Evolutionary conservation across 2,329 filamentous ascomycete species (phyloP), one percentile per base, ranked within the genome.

Genomic region (Falciphora oryzae): DNA sequence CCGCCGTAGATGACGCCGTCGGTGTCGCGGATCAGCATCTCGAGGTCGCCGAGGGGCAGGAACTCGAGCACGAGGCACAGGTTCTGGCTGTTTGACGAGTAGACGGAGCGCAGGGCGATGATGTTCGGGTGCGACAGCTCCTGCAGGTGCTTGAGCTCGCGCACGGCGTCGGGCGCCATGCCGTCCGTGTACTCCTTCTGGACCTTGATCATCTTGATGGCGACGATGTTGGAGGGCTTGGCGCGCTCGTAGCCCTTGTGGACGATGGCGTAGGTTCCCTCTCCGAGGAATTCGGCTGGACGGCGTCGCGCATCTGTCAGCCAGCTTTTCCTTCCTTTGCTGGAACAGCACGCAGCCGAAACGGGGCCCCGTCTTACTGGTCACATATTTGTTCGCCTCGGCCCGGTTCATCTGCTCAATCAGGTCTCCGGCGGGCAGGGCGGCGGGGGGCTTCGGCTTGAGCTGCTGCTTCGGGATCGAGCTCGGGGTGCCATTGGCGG

Each of bases 251-350:
- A 90, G 63, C 93, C 95, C 63, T 93, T 87, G 80, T 93, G 97
- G 72, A 99, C 95, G 72, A 96, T 89, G 74, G 95, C 95, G 76
- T 99, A 99, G 68, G 95, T 98, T 80, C 95, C 95, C 77, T 96
- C 92, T 75, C 95, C 95, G 66, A 99, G 86, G 74, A 95, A 95
- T 75, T 91, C 93, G 73, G 92, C 91, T 92, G 69, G n/a, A 59
- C 32, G 18, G 18, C 56, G 2, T 35, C 61, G 57, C 38, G 67
- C 35, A 38, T 8, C 3, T 50, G 44, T 50, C 44, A 50, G 44
- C 44, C 44, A 50, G 44, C 18, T 16, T 22, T 22, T 13, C 38
- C 16, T 50, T 35, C 32, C 32, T 32, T 11, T 25, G 58, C 25
- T 35, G n/a, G 14, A n/a, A n/a, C n/a, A n/a, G n/a, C n/a, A n/a